Percentiles rank a stretch among this genome's conserved stretches.
Conservation (phyloP, 192 early-diverging fungal genomes). For the Podila horticola region DNA sequence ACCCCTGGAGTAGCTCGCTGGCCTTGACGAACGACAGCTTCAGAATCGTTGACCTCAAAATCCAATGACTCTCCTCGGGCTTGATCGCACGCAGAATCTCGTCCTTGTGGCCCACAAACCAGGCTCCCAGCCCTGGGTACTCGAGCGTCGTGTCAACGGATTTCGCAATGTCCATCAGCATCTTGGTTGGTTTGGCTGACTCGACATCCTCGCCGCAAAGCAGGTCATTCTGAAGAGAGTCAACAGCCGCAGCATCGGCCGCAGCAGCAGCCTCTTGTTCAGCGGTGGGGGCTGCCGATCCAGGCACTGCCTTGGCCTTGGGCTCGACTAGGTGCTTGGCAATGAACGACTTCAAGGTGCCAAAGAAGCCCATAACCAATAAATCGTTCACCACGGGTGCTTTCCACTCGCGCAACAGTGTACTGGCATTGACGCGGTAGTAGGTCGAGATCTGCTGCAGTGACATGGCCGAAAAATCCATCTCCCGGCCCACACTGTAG, state of each 20-base stretch:
- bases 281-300: conserved; percentile 18
- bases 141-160: conserved; percentile 29
- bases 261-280: conserved; percentile 25
- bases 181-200: conserved; percentile 51
- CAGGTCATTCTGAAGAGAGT: conserved; percentile 46
- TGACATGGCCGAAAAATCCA: conserved; percentile 43
- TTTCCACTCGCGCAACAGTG: conserved; percentile 41
- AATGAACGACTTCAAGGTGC: conserved; percentile 49
- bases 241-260: conserved; percentile 41
- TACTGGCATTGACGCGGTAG: conserved; percentile 36
- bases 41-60: conserved; percentile 37
- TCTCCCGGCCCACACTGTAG: conserved; percentile 35
- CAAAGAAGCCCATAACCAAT: conserved; percentile 49
- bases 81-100: conserved; percentile 37
- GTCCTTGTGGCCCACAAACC: conserved; percentile 38
- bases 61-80: conserved; percentile 39
- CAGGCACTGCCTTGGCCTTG: conserved; percentile 19
- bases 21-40: conserved; percentile 45
- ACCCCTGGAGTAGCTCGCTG: conserved; percentile 13
- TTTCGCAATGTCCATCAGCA: conserved; percentile 50
- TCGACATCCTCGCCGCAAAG: conserved; percentile 51
- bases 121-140: conserved; percentile 23
- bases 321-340: conserved; percentile 44
- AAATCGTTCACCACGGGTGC: conserved; percentile 47
- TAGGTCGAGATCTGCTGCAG: conserved; percentile 37